phyloP scores from a whole-genome alignment of 108 stramenopile species.

The Stephanodiscus minutulus region DNA sequence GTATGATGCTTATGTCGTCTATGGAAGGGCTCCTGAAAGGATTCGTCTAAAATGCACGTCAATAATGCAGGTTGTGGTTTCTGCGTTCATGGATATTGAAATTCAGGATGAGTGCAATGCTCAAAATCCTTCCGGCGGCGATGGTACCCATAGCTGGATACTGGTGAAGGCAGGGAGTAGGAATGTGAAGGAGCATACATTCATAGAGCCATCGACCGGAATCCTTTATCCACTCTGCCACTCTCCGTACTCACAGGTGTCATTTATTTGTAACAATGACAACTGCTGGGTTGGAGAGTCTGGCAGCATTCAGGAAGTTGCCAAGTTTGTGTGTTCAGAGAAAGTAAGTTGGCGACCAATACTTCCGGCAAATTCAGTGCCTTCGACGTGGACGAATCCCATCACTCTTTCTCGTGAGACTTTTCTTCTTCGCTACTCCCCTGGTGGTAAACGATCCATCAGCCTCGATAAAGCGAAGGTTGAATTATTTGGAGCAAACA shows the following conservation, averaged over 20 bases:
- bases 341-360: conserved; percentile 13
- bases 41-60: conserved; percentile 42
- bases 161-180: conserved; percentile 64
- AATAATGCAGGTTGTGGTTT: neutral
- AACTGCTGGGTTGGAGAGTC: conserved; percentile 69
- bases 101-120: conserved; percentile 17
- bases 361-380: conserved; percentile 21
- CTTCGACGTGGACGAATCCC: conserved; percentile 53
- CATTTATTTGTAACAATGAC: conserved; percentile 66
- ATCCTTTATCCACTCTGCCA: conserved; percentile 43
- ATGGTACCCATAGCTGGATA: conserved; percentile 75
- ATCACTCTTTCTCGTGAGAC: conserved; percentile 38
- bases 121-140: conserved; percentile 30
- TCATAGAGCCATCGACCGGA: conserved; percentile 80
- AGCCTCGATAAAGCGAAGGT: conserved; percentile 60
- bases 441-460: conserved; percentile 50
- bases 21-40: conserved; percentile 58
- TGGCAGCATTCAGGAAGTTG: neutral
- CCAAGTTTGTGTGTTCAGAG: neutral
- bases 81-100: conserved; percentile 4
- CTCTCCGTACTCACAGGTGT: conserved; percentile 60
- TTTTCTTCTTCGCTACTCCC: conserved; percentile 51
- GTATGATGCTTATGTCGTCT: conserved; percentile 81
- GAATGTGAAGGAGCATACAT: conserved; percentile 35
- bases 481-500: conserved; percentile 60